phyloP scores from a whole-genome alignment of 192 early-diverging fungal species.

The Ambispora gerdemannii region DNA sequence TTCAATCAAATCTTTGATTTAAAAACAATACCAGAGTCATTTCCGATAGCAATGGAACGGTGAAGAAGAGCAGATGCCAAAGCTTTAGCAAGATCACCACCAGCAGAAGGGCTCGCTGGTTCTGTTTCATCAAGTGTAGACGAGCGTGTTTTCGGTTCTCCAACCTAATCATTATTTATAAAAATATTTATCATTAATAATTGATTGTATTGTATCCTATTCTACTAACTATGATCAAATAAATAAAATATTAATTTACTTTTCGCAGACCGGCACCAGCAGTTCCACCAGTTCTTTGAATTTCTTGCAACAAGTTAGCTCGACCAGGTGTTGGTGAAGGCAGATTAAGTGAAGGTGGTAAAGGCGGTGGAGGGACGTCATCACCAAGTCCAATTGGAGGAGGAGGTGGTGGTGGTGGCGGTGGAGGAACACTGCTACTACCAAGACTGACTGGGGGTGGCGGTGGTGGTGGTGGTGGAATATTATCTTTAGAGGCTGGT shows the following conservation, averaged over 20 bases:
- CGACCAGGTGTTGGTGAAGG: conserved; percentile 28
- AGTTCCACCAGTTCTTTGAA: conserved; percentile 48
- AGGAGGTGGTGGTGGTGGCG: conserved; percentile 14
- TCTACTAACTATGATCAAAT: too few relatives aligned
- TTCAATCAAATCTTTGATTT: not conserved
- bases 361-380: conserved; percentile 21
- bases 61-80: not conserved
- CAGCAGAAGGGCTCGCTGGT: not conserved
- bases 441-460: conserved; percentile 34
- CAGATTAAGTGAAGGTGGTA: conserved; percentile 13
- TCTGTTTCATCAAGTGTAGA: conserved; percentile 1
- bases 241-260: conserved; percentile 13
- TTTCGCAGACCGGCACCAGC: conserved; percentile 12
- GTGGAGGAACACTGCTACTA: not conserved
- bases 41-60: not conserved
- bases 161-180: not conserved
- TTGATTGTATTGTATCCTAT: too few relatives aligned
- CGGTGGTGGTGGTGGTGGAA: conserved; percentile 37
- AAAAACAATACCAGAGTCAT: not conserved
- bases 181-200: too few relatives aligned
- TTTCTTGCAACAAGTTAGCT: conserved; percentile 46
- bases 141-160: not conserved
- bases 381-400: conserved; percentile 22
- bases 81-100: conserved; percentile 1
- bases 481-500: conserved; percentile 33